A percentile compares a stretch with the other conserved stretches of the same genome.
These are phyloP conservation scores for Penicillium alfredii DNA, from an alignment of 495 filamentous ascomycete species.

Conservation along the genomic window DNA sequence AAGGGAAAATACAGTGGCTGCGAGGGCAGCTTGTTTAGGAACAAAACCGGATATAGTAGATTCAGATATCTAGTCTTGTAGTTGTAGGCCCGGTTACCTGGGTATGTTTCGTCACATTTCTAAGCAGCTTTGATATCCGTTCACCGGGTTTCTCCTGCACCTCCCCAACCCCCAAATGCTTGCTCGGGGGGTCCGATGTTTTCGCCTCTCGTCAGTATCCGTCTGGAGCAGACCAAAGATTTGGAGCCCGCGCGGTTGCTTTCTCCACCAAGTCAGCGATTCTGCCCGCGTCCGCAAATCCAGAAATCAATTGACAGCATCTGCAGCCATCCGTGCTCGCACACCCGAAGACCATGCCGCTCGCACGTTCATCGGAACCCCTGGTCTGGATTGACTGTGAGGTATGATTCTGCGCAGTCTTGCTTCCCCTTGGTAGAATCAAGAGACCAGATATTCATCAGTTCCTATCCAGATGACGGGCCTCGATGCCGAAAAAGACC, in stretches of 20 bases:
- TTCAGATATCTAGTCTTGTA: too few relatives aligned
- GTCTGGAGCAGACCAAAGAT: too few relatives aligned
- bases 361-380: slow-evolving; percentile 49
- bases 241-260: slow-evolving; percentile 10
- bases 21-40: slow-evolving; percentile 16
- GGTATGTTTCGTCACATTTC: too few relatives aligned
- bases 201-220: too few relatives aligned
- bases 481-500: slow-evolving; percentile 68
- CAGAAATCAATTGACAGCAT: slow-evolving; percentile 5
- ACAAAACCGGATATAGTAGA: too few relatives aligned
- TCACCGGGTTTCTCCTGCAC: too few relatives aligned
- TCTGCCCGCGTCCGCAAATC: slow-evolving; percentile 4
- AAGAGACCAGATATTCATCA: too few relatives aligned
- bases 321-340: not conserved
- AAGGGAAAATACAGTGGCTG: slow-evolving; percentile 23
- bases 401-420: slow-evolving; percentile 51
- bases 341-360: slow-evolving; percentile 29
- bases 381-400: slow-evolving; percentile 90
- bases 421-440: too few relatives aligned
- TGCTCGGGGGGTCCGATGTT: too few relatives aligned
- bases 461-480: slow-evolving; percentile 99
- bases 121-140: too few relatives aligned
- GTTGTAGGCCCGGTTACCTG: too few relatives aligned
- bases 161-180: too few relatives aligned
- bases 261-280: slow-evolving; percentile 25